Conservation (phyloP, 2,329 filamentous ascomycete genomes). For the Phaeoacremonium minimum region DNA sequence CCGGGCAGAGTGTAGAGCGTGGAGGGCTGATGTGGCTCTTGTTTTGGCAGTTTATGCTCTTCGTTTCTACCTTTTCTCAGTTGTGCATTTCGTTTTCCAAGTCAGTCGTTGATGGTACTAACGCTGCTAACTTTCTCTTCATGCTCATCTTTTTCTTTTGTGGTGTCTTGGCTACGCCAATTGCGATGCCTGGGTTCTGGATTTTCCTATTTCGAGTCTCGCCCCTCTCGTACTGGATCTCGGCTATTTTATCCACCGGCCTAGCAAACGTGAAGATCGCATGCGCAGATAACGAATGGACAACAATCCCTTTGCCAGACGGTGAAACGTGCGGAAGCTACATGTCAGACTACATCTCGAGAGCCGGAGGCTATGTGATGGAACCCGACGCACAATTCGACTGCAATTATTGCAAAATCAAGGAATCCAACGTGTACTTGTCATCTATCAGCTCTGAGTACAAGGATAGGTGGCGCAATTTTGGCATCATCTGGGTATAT, state of each 20-base stretch:
- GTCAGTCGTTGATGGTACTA: conserved; percentile 69
- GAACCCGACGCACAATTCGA: conserved; percentile 39
- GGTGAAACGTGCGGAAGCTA: conserved; percentile 59
- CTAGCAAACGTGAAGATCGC: conserved; percentile 61
- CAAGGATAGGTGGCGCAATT: conserved; percentile 62
- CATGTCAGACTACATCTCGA: conserved; percentile 42
- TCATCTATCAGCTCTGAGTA: conserved; percentile 46
- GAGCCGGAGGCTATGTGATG: conserved; percentile 47
- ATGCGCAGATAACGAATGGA: conserved; percentile 67
- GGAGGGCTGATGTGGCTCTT: conserved; percentile 78
- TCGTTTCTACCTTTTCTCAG: conserved; percentile 75
- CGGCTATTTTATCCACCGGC: conserved; percentile 65
- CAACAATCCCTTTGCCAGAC: conserved; percentile 58
- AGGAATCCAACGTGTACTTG: conserved; percentile 48
- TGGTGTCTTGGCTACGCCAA: conserved; percentile 64
- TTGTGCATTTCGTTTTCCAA: conserved; percentile 74
- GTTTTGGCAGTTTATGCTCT: conserved; percentile 70
- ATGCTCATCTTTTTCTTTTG: conserved; percentile 71
- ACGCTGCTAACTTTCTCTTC: conserved; percentile 73
- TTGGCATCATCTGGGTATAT: conserved; percentile 53
- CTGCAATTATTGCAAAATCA: conserved; percentile 54
- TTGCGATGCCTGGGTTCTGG: conserved; percentile 68
- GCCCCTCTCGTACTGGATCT: conserved; percentile 78
- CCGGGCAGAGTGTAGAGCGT: conserved; percentile 59
- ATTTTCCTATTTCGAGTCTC: conserved; percentile 80